Evolutionary conservation across 1,284 basidiomycete species (phyloP).

Genomic region (Sphaerobolus stellatus): DNA sequence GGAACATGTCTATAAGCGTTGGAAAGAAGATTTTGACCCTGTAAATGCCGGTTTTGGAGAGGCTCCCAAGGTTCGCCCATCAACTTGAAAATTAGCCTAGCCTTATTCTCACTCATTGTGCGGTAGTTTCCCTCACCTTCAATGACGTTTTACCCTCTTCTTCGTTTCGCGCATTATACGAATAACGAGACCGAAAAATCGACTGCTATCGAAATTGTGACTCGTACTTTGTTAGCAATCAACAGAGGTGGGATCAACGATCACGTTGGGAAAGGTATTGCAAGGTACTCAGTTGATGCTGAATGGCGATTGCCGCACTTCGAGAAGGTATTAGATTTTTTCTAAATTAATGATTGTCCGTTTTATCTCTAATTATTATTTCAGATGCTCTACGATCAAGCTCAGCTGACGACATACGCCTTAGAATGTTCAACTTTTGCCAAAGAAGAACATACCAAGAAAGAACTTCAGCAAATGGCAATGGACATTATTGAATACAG

Average conservation of each 20-base stretch:
- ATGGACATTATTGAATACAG: constrained; percentile 38
- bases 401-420: constrained; percentile 33
- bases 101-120: no score
- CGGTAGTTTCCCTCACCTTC: constrained; percentile 7
- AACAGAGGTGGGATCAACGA: constrained; percentile 46
- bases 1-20: background rate
- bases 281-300: constrained; percentile 45
- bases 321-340: constrained; percentile 30
- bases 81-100: background rate
- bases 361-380: constrained; percentile 1
- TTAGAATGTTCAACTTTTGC: constrained; percentile 19
- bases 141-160: constrained; percentile 8
- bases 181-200: constrained; percentile 14
- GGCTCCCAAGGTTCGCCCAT: constrained; percentile 40
- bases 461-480: constrained; percentile 14
- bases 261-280: constrained; percentile 42
- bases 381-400: constrained; percentile 47
- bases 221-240: constrained; percentile 23
- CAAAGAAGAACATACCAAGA: background rate
- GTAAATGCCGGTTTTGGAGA: constrained; percentile 38
- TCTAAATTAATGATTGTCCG: background rate
- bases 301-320: constrained; percentile 47
- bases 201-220: constrained; percentile 27
- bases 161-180: constrained; percentile 2
- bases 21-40: constrained; percentile 24